Conservation (phyloP, 176 grass and related monocot species). For the barley (Hordeum vulgare) region DNA sequence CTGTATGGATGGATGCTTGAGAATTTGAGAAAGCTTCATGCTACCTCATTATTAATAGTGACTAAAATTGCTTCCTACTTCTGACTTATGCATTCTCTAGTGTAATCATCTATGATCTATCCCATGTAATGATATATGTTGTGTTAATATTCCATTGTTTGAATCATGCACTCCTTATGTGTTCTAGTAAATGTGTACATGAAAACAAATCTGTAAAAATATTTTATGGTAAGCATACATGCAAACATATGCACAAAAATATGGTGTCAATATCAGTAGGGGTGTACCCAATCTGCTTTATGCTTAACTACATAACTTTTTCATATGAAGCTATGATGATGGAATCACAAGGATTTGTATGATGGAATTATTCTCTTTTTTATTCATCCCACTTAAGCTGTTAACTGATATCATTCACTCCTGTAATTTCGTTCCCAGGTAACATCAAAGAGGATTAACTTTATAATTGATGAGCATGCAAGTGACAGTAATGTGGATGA, state of each 20-base stretch:
- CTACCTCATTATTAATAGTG: constrained; percentile 4
- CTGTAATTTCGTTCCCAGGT: constrained; percentile 52
- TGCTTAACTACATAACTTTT: not conserved
- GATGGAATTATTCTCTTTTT: not conserved
- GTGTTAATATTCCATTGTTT: constrained; percentile 1
- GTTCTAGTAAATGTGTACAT: not conserved
- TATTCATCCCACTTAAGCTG: constrained; percentile 5
- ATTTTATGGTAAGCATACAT: not conserved
- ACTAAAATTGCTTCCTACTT: not conserved
- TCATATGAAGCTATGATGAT: not conserved
- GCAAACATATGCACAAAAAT: not conserved
- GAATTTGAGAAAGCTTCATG: not conserved
- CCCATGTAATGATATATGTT: not conserved
- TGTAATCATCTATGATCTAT: not conserved
- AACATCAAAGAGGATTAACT: constrained; percentile 97
- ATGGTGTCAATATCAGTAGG: not conserved
- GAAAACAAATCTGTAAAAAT: not conserved
- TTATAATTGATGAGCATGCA: constrained; percentile 67
- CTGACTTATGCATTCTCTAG: not conserved
- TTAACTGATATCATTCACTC: constrained; percentile 19
- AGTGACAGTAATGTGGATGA: constrained; percentile 46
- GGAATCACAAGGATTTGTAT: not conserved
- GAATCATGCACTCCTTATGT: not conserved
- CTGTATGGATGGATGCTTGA: not conserved
- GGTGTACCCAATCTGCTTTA: not conserved